Base-by-base conservation (phyloP, 2,329 filamentous ascomycete genomes). In the Botryotinia narcissicola region DNA sequence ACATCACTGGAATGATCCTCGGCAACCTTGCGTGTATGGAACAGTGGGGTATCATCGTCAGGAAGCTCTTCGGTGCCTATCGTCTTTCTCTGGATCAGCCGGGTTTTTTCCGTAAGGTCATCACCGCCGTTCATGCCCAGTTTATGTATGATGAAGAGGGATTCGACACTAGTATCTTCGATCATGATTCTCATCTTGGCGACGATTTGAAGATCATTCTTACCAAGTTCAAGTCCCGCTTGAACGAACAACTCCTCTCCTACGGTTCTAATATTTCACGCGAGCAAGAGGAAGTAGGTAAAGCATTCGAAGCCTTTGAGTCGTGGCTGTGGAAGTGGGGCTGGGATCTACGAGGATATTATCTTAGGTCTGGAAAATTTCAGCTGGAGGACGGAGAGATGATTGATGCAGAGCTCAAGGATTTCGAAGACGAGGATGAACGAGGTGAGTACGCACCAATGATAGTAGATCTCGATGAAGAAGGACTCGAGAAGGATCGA, bases 31-130 rank as follows among this genome's bases (percentile, higher is more conserved):
- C 87, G 14, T 91, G 89, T 76, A 82, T 90, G 61, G 87, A 89
- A 75, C 88, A 91, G 75, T 91, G 89, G 89, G 88, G 85, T 83
- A 84, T 89, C 77, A 84, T 89, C 75, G 83, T 87, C 57, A 84
- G 83, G 66, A 78, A 89, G 48, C 77, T 89, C 18, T 84, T 91
- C 64, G 84, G 85, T 40, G 85, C 87, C 2, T 85, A 86, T 77
- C 75, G 77, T 16, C 84, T 91, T 1, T 81, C 84, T 0, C 74
- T 81, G 35, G 77, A 79, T 5, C 81, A 82, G 2, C 88, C 88
- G 0, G 71, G 75, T 0, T 83, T 91, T 46, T 84, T 84, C 18
- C 80, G 81, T 3, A 78, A 80, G n/a, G 82, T 90, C 46, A 80
- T 90, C 20, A 83, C 83, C 62, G 84, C 86, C 0, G 78, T 91